Base-by-base conservation (phyloP, 2,329 filamentous ascomycete genomes). In the Incumbomyces delicatus region DNA sequence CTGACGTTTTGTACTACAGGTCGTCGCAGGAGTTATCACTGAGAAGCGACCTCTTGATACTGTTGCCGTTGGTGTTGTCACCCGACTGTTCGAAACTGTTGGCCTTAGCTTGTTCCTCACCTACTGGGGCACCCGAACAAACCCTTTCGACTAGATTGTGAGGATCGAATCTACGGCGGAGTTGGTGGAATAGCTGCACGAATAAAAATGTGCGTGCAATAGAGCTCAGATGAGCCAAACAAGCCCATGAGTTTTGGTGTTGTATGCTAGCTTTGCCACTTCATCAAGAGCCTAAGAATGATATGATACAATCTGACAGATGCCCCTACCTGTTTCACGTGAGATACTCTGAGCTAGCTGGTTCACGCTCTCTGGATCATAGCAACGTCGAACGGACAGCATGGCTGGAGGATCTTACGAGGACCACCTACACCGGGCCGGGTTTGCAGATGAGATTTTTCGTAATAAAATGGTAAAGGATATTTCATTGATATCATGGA, bases 71-170 rank as follows among this genome's bases (percentile, higher is more conserved):
- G 85, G 85, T 63, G 79, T 85, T 53, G 71, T 92, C 42, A 83
- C 86, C 62, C 89, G 92, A 70, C 72, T 92, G 58, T 78, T 95
- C 58, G 92, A 96, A 79, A 95, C 92, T 2, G 79, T 96, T 50
- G 92, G 90, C 54, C 78, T 96, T 49, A 88, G 85, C 53, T 66
- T 95, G 61, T 87, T 96, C 78, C 76, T 96, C 60, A 95, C 87
- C 64, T 96, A 87, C 85, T 96, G 90, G 90, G 90, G 90, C 62
- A 95, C 90, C 62, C 83, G 85, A 64, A 92, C 87, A 71, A 90
- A 88, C 74, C 87, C 87, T 51, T 94, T 95, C 68, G 80, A 88
- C 63, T 89, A 84, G 48, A 50, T 38, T 11, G 16, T 13, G 22
- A 20, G 13, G 13, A 29, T 43, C 11, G n/a, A 44, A 17, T 5